Conservation (phyloP, 805 yeast genomes). For the Cyberlindnera suaveolens region DNA sequence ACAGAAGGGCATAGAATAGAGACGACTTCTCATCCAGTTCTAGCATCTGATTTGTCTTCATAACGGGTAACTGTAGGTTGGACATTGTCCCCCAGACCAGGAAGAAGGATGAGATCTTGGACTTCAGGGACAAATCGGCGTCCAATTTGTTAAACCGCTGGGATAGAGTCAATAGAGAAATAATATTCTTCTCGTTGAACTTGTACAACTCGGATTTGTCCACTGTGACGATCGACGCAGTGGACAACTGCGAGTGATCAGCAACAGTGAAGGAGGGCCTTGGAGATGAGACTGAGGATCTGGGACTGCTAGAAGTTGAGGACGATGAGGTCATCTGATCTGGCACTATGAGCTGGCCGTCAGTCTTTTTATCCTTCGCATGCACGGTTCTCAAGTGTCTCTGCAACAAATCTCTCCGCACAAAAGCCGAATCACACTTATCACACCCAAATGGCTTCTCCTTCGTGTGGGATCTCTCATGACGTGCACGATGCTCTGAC, state of each 20-base stretch:
- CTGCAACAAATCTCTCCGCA: slow-evolving; percentile 68
- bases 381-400: slow-evolving; percentile 80
- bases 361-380: slow-evolving; percentile 17
- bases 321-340: neutral
- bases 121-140: slow-evolving; percentile 12
- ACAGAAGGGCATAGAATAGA: slow-evolving; percentile 37
- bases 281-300: neutral
- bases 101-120: slow-evolving; percentile 13
- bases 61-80: slow-evolving; percentile 26
- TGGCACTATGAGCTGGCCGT: no score
- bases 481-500: slow-evolving; percentile 71
- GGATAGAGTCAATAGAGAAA: slow-evolving; percentile 27
- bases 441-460: slow-evolving; percentile 75
- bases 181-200: slow-evolving; percentile 26
- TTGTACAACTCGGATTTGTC: slow-evolving; percentile 5
- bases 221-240: neutral
- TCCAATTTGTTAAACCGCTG: slow-evolving; percentile 17
- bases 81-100: slow-evolving; percentile 23
- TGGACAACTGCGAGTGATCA: no score
- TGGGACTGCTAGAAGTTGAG: neutral
- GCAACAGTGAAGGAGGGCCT: no score
- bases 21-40: slow-evolving; percentile 25
- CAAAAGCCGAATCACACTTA: slow-evolving; percentile 66
- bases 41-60: slow-evolving; percentile 11
- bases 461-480: slow-evolving; percentile 74